Conservation (phyloP, 306 rosid species). For the Canavalia gladiata region DNA sequence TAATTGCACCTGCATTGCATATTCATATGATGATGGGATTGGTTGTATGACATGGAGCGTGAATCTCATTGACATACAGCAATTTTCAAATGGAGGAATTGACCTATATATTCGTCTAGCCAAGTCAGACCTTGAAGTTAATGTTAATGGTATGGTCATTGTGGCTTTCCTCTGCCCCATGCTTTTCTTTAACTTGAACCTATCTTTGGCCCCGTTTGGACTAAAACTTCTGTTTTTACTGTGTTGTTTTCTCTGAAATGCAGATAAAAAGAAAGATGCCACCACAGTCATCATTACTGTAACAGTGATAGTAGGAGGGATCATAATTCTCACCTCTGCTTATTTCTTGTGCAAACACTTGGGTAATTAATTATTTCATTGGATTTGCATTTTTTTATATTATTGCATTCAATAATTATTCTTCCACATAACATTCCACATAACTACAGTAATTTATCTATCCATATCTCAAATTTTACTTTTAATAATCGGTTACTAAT, state of each 20-base stretch:
- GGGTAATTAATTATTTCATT: no score
- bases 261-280: slow-evolving; percentile 15
- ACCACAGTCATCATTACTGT: neutral
- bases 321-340: neutral
- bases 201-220: no score
- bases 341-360: slow-evolving; percentile 15
- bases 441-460: no score
- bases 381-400: no score
- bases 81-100: slow-evolving; percentile 14
- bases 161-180: no score
- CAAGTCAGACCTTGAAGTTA: slow-evolving; percentile 35
- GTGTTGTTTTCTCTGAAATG: neutral
- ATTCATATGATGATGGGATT: slow-evolving; percentile 30
- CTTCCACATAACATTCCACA: no score
- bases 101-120: slow-evolving; percentile 47
- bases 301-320: slow-evolving; percentile 23
- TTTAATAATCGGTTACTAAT: no score
- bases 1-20: slow-evolving; percentile 52
- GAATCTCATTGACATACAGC: slow-evolving; percentile 38
- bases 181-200: no score
- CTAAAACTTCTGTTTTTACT: no score
- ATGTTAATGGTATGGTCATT: no score
- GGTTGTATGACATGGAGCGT: slow-evolving; percentile 49
- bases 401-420: neutral
- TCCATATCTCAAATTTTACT: no score